These are phyloP conservation scores for Paxillus ammoniavirescens DNA, from an alignment of 768 basidiomycete species.

Conservation along the genomic window DNA sequence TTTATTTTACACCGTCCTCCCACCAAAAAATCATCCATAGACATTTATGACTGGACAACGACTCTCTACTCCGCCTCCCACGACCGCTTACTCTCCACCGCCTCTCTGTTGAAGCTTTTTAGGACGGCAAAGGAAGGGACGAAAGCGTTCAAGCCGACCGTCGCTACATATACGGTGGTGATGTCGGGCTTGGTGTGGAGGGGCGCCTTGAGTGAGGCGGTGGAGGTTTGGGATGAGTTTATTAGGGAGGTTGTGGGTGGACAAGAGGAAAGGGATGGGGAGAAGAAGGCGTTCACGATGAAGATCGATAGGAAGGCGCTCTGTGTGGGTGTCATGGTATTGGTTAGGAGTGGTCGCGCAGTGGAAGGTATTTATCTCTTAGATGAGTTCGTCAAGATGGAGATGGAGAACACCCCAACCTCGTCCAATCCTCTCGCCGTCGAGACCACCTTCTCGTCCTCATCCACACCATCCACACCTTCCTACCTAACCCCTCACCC, in stretches of 20 bases:
- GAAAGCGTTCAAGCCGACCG: slow-evolving; percentile 37
- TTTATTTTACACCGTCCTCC: neutral
- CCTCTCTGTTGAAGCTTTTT: slow-evolving; percentile 39
- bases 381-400: slow-evolving; percentile 36
- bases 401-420: slow-evolving; percentile 7
- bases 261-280: neutral
- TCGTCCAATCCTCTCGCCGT: neutral
- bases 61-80: slow-evolving; percentile 44
- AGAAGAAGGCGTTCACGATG: slow-evolving; percentile 2
- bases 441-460: neutral
- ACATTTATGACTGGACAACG: slow-evolving; percentile 48
- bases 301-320: slow-evolving; percentile 47
- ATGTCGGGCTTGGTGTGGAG: slow-evolving; percentile 53
- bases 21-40: slow-evolving; percentile 28
- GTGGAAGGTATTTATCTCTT: slow-evolving; percentile 52
- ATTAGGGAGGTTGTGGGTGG: slow-evolving; percentile 10
- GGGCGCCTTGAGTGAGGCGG: slow-evolving; percentile 38
- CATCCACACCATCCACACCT: neutral
- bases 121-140: slow-evolving; percentile 26
- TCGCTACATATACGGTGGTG: slow-evolving; percentile 51
- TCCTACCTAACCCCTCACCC: slow-evolving; percentile 23
- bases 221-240: slow-evolving; percentile 44
- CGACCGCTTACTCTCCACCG: slow-evolving; percentile 34
- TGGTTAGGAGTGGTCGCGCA: slow-evolving; percentile 42
- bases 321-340: slow-evolving; percentile 47